Evolutionary conservation across 164 flowering plant genomes (phyloP), one percentile per base, ranked within the genome.

Genomic region (Amborella trichopoda): DNA sequence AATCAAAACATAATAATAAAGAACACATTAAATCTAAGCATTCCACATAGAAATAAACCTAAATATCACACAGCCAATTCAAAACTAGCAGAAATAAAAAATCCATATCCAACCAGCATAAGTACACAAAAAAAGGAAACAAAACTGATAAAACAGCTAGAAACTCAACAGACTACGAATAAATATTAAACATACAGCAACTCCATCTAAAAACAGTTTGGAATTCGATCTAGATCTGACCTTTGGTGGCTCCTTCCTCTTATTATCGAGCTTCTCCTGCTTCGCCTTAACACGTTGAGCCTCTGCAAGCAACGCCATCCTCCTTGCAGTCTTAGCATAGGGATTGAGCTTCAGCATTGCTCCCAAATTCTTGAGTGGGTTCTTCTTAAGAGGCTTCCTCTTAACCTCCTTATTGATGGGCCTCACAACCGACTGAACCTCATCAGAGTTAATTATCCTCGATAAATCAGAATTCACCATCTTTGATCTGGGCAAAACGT

Each of bases 261-360:
- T 83, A 76, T 56, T 59, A 46, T 69, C 55, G 11, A 66, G 62
- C 49, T 60, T 60, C 73, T 60, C 63, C 61, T 70, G 67, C 67
- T 77, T 81, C 3, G 78, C 78, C 34, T 78, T 74, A 45, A 75
- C 76, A 0, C 94, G 68, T 60, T 81, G 69, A 0, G 69, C 88
- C 67, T 84, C 96, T 11, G 96, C 83, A 68, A 88, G 56, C n/a
- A 81, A 75, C 2, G 94, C 45, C 94, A 84, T 81, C 65, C 96
- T 76, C 80, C 64, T 73, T 0, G 91, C 94, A 38, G 91, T 78
- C 76, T 84, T 81, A 0, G 96, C 96, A 61, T 84, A 81, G 0
- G 94, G 97, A 45, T 88, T 88, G 17, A 88, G 64, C 73, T 65
- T 88, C 68, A 88, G 39, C 61, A 88, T 60, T 1, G 64, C 61